Evolutionary conservation across 345 rosid genomes (phyloP), one percentile per base, ranked within the genome.

Genomic region (Hypericum perforatum): DNA sequence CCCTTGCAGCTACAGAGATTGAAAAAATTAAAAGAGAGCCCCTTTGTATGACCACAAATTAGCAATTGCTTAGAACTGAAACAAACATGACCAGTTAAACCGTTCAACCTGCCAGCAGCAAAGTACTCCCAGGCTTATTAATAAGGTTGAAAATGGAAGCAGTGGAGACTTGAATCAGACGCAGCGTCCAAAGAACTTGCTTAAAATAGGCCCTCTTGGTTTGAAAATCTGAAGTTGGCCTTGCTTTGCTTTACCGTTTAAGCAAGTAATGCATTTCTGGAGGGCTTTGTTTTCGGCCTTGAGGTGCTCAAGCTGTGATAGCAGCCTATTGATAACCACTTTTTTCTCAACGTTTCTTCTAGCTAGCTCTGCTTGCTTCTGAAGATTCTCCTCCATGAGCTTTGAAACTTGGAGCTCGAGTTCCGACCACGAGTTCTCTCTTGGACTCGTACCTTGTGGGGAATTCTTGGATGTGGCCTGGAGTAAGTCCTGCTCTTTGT

Each of bases 261-360:
- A 53, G 65, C 52, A 57, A 15, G 29, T 12, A 50, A 60, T 58
- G 50, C 50, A 56, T 36, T 49, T 69, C 48, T 61, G 70, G 56
- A 75, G 72, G 22, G 57, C 59, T 59, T 38, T 63, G 49, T 73
- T 77, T 63, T 75, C 76, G 13, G 45, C 63, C 64, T 64, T 78
- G 39, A 75, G 58, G 22, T 45, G 59, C 36, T 69, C 59, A n/a
- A 75, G 39, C 55, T 69, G 62, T 8, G 51, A 49, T 56, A 22
- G 55, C 22, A 77, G 75, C 63, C 22, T 48, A 7, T 48, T 51
- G 15, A 78, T 81, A 46, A 58, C 59, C 52, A 57, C 56, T 57
- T 61, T 67, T 72, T 77, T 81, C 58, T 81, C 76, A 1, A 67
- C 64, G 40, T 78, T 78, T 57, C 84, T 69, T 47, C 64, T 76